phyloP scores from a whole-genome alignment of 2,329 filamentous ascomycete species.

The Herpotrichia juniperi region DNA sequence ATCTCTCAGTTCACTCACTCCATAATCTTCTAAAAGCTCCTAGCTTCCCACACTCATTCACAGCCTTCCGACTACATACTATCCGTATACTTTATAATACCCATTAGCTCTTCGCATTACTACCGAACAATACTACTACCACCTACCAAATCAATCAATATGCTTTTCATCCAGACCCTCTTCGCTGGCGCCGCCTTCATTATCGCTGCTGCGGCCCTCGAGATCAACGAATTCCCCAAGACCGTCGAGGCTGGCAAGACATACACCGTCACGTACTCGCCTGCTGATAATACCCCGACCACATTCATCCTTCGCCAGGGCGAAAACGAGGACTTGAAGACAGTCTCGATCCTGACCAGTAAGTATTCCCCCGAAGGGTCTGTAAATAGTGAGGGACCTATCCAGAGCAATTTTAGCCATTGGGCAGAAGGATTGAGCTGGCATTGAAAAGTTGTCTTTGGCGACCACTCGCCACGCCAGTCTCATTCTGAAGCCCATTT shows the following conservation, averaged over 20 bases:
- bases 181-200: constrained; percentile 49
- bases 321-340: constrained; percentile 54
- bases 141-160: constrained; percentile 39
- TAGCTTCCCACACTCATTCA: constrained; percentile 34
- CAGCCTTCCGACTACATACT: constrained; percentile 5
- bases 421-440: too few species aligned
- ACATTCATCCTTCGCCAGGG: constrained; percentile 65
- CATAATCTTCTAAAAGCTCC: constrained; percentile 24
- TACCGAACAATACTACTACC: constrained; percentile 12
- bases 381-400: too few species aligned
- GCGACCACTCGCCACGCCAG: too few species aligned
- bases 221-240: constrained; percentile 58
- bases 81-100: constrained; percentile 26
- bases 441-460: too few species aligned
- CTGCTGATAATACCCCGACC: constrained; percentile 51
- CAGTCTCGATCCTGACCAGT: constrained; percentile 58
- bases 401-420: too few species aligned
- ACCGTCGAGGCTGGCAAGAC: constrained; percentile 56
- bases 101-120: constrained; percentile 17
- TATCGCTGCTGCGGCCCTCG: constrained; percentile 51
- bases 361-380: too few species aligned
- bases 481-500: too few species aligned
- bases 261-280: constrained; percentile 57
- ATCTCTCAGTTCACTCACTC: constrained; percentile 11
- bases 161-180: constrained; percentile 59